phyloP scores from a whole-genome alignment of 345 rosid genomes.

The Aquilaria sinensis region DNA sequence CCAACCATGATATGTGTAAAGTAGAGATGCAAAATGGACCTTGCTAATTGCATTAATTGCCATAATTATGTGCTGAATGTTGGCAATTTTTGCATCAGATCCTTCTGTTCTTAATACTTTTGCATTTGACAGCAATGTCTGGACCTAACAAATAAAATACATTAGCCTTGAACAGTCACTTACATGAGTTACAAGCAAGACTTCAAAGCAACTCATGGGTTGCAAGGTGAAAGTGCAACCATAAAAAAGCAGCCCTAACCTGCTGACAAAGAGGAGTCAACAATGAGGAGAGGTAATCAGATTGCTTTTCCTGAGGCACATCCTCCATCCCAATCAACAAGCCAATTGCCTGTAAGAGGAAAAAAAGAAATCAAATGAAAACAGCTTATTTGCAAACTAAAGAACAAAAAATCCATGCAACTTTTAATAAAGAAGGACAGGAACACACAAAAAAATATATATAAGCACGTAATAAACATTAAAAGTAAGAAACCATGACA shows the following conservation, averaged over 20 bases:
- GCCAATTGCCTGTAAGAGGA: constrained; percentile 68
- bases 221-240: constrained; percentile 5
- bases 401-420: neutral
- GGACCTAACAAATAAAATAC: constrained; percentile 45
- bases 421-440: neutral
- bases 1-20: too few species aligned
- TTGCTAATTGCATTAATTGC: constrained; percentile 97
- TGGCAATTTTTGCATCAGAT: constrained; percentile 43
- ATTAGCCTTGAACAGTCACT: neutral
- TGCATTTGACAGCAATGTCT: constrained; percentile 48
- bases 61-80: constrained; percentile 66
- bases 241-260: constrained; percentile 36
- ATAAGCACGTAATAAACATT: neutral
- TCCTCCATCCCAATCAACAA: constrained; percentile 88
- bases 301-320: constrained; percentile 77
- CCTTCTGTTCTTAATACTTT: constrained; percentile 43
- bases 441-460: neutral
- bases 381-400: constrained; percentile 1
- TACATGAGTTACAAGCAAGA: neutral
- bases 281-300: constrained; percentile 81
- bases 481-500: neutral
- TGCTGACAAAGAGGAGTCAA: constrained; percentile 86
- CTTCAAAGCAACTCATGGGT: constrained; percentile 5
- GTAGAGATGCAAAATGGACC: constrained; percentile 35
- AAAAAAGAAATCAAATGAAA: neutral